Evolutionary conservation across 1,284 basidiomycete genomes (phyloP).

Genomic region (Athelia sp.): DNA sequence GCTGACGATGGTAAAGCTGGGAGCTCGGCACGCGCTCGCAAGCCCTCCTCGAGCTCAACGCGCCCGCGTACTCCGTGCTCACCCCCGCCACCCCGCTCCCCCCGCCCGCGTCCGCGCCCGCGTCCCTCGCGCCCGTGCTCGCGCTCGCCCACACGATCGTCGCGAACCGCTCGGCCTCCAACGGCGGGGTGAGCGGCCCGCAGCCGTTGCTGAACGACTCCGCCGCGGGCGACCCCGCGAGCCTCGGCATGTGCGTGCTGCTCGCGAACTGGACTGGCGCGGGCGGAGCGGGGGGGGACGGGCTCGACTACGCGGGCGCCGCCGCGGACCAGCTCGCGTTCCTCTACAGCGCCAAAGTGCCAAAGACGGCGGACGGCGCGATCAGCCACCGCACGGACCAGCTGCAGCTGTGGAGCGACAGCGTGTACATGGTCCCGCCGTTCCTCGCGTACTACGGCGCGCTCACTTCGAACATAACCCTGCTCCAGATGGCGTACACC

Average conservation of each 20-base stretch:
- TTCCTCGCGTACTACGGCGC: constrained; percentile 90
- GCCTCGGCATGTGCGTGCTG: constrained; percentile 75
- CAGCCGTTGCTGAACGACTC: constrained; percentile 49
- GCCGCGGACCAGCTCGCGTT: constrained; percentile 71
- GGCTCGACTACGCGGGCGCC: constrained; percentile 58
- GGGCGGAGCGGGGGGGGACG: constrained; percentile 24
- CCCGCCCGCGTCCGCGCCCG: constrained; percentile 30
- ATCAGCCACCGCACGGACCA: constrained; percentile 71
- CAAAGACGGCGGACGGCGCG: constrained; percentile 69
- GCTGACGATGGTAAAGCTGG: too few species aligned
- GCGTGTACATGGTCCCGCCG: constrained; percentile 86
- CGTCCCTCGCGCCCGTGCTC: constrained; percentile 47
- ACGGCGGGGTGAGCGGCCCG: constrained; percentile 36
- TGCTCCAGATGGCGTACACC: constrained; percentile 68
- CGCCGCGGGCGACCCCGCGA: constrained; percentile 79
- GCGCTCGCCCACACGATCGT: constrained; percentile 55
- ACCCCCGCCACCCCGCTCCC: constrained; percentile 40
- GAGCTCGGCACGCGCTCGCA: constrained; percentile 77
- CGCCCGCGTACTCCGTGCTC: constrained; percentile 61
- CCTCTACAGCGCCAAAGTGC: constrained; percentile 54
- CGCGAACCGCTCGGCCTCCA: constrained; percentile 33
- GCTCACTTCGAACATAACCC: constrained; percentile 57
- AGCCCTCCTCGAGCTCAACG: constrained; percentile 66
- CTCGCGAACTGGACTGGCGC: constrained; percentile 71
- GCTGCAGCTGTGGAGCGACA: constrained; percentile 76